phyloP scores from a whole-genome alignment of 2,329 filamentous ascomycete species.

The Hypoxylon sp. region DNA sequence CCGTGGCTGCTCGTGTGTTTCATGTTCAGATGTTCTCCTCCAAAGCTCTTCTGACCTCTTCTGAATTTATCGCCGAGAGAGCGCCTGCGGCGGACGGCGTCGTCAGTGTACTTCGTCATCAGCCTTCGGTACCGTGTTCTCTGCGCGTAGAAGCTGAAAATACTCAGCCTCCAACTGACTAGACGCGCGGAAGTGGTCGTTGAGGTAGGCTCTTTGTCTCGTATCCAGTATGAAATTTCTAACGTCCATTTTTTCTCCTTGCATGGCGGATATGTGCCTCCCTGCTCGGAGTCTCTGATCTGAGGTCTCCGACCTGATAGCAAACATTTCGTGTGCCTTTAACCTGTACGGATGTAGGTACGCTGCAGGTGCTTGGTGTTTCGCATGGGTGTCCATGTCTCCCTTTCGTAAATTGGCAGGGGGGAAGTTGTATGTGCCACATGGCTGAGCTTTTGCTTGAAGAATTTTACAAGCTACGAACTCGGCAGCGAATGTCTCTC shows the following conservation, averaged over 20 bases:
- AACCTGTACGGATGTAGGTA: no score
- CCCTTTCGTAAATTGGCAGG: slow-evolving; percentile 33
- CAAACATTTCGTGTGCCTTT: slow-evolving; percentile 10
- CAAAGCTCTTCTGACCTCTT: slow-evolving; percentile 33
- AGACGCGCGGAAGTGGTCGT: slow-evolving; percentile 5
- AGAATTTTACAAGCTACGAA: neutral
- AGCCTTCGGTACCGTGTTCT: neutral
- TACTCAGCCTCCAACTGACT: slow-evolving; percentile 26
- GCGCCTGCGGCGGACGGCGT: slow-evolving; percentile 16
- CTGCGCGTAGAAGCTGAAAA: slow-evolving; percentile 2
- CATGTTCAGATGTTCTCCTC: slow-evolving; percentile 39
- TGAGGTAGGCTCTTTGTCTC: slow-evolving; percentile 6
- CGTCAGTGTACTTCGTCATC: slow-evolving; percentile 28
- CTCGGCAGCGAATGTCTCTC: neutral
- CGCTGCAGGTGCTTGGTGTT: slow-evolving; percentile 28
- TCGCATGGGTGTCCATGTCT: slow-evolving; percentile 34
- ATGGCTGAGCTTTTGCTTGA: slow-evolving; percentile 21
- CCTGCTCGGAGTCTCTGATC: slow-evolving; percentile 10
- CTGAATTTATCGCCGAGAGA: slow-evolving; percentile 18
- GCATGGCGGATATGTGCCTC: slow-evolving; percentile 9
- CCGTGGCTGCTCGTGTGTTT: slow-evolving; percentile 45
- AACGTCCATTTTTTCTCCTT: slow-evolving; percentile 7
- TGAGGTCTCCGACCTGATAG: slow-evolving; percentile 5
- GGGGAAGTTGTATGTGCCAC: slow-evolving; percentile 32
- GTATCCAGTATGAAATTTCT: neutral